Base-by-base conservation (phyloP, 2,329 filamentous ascomycete species). In the Aspergillus thermomutatus region DNA sequence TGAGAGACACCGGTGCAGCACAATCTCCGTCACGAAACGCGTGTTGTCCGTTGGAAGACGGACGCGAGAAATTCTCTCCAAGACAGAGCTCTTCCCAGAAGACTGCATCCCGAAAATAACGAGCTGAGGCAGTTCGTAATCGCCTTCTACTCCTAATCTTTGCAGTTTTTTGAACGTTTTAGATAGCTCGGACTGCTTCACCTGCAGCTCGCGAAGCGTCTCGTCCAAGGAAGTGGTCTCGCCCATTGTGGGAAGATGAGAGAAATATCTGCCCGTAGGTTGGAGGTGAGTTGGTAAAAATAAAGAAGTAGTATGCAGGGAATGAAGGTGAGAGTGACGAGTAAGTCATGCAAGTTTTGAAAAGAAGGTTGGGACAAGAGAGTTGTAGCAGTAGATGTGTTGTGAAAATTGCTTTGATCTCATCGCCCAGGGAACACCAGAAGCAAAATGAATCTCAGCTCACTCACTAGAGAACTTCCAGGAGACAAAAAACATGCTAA, bases 41-140 rank as follows among this genome's bases (percentile, higher is more conserved):
- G 85, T 88, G 51, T 83, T 82, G 58, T 83, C 82, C 54, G 81
- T 76, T 0, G 84, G 85, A 48, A 88, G 87, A 0, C 81, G 80
- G 9, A 85, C 83, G 25, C 83, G 83, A 0, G 83, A 86, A 40
- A 88, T 76, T n/a, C 84, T 83, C 64, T 87, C 84, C 2, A 87
- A 78, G 11, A 72, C 68, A 0, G 84, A 87, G 62, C 82, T 85
- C 69, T 87, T 87, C 21, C 85, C 85, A 5, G 83, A 81, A 1
- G 83, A 86, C 69, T 87, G 84, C 66, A 87, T 83, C 28, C 85
- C 84, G 34, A 85, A 85, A 25, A 87, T 84, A 49, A 87, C 83
- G 37, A 87, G 82, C 64, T 87, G 83, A 0, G 83, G 83, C 0
- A 86, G 75, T 49, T 79, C 78, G 63, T 82, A 74, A 67, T 81